Conservation (phyloP, 106 monocot genomes). For the Allium cepa region DNA sequence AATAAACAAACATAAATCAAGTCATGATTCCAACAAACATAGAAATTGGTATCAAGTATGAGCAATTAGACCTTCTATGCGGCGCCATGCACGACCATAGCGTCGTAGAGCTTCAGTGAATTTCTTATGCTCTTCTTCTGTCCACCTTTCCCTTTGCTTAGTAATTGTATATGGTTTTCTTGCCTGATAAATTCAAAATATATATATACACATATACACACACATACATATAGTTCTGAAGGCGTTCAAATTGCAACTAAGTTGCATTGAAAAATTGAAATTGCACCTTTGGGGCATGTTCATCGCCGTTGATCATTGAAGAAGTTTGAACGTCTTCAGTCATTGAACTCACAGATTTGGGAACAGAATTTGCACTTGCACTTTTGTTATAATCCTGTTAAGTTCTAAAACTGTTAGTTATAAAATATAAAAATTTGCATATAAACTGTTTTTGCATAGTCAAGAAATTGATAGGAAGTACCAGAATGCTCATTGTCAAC, state of each 20-base stretch:
- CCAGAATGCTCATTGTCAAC: no score
- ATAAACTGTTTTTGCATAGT: no score
- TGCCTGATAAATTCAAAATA: constrained; percentile 10
- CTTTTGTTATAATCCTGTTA: no score
- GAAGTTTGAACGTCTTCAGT: no score
- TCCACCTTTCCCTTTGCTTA: constrained; percentile 64
- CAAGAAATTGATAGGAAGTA: no score
- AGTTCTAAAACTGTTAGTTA: no score
- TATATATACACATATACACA: no score
- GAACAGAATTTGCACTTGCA: no score
- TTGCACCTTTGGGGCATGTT: constrained; percentile 13
- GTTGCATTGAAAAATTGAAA: no score
- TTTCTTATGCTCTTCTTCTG: constrained; percentile 56
- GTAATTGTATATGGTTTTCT: constrained; percentile 65
- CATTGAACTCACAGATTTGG: no score
- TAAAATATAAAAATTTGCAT: no score
- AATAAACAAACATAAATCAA: not conserved
- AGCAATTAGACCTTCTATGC: constrained; percentile 43
- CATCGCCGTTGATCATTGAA: no score
- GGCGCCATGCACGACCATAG: constrained; percentile 66
- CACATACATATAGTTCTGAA: not conserved
- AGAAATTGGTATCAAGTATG: not conserved
- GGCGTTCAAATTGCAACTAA: not conserved
- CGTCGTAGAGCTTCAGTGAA: constrained; percentile 55
- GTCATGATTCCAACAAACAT: not conserved